Evolutionary conservation across 495 filamentous ascomycete genomes (phyloP).

Genomic region (Daldinia vernicosa): DNA sequence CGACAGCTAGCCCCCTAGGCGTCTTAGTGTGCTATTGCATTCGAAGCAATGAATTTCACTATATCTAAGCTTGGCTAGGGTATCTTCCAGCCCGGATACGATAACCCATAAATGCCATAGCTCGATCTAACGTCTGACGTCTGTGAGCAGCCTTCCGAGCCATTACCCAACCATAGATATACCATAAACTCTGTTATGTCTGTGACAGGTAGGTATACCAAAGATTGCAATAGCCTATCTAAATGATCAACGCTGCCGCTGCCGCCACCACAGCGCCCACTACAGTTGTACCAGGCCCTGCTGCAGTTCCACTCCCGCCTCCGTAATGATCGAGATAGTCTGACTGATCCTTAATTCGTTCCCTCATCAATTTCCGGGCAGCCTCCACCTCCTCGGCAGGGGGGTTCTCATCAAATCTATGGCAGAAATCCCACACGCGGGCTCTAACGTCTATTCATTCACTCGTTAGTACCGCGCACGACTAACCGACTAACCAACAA

Average conservation of each 20-base stretch:
- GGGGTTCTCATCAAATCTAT: background rate
- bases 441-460: background rate
- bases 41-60: background rate
- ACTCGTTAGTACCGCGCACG: too few species aligned
- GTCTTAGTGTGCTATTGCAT: background rate
- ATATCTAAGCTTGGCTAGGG: background rate
- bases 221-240: background rate
- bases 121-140: background rate
- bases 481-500: too few species aligned
- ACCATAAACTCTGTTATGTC: background rate
- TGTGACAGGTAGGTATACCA: background rate
- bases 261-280: background rate
- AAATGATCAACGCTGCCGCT: background rate
- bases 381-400: background rate
- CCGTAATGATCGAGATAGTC: background rate
- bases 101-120: background rate
- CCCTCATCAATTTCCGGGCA: background rate
- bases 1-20: background rate
- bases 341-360: background rate
- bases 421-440: background rate
- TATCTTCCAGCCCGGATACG: background rate
- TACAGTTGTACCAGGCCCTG: background rate
- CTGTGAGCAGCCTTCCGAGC: background rate
- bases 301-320: background rate
- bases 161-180: background rate